phyloP scores from a whole-genome alignment of 768 basidiomycete species.

The Boletus rufocinnamomeus region DNA sequence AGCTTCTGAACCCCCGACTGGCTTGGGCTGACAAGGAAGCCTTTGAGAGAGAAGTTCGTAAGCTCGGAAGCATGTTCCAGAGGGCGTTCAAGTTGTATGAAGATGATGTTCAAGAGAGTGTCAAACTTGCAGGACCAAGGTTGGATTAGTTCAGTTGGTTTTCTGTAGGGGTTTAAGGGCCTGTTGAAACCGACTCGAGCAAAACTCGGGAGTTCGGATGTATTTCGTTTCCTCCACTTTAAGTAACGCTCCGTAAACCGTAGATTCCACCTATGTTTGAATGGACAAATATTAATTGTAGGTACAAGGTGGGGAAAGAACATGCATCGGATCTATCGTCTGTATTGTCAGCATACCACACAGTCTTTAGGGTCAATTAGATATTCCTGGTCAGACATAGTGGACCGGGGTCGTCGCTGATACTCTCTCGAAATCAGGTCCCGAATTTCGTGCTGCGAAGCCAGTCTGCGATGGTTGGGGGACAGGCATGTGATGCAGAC shows the following conservation, averaged over 20 bases:
- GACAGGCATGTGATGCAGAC: conserved; percentile 31
- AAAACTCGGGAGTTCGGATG: neutral
- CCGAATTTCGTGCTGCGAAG: conserved; percentile 22
- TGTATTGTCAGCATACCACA: conserved; percentile 23
- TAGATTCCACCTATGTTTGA: conserved; percentile 6
- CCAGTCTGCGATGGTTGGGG: conserved; percentile 18
- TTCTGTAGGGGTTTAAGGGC: neutral
- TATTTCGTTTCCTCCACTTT: conserved; percentile 2
- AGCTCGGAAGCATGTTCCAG: conserved; percentile 91
- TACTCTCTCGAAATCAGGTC: conserved; percentile 14
- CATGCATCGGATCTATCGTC: neutral
- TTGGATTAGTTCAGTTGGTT: conserved; percentile 22
- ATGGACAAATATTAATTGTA: conserved; percentile 5
- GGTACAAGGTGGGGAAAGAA: neutral
- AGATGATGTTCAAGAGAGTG: conserved; percentile 78
- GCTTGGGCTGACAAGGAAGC: conserved; percentile 91
- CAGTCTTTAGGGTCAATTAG: conserved; percentile 4
- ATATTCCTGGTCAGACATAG: conserved; percentile 10
- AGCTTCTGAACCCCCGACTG: conserved; percentile 83
- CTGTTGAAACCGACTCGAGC: conserved; percentile 3
- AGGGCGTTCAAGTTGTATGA: conserved; percentile 94
- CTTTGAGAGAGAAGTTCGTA: conserved; percentile 84
- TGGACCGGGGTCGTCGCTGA: neutral
- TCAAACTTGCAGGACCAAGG: conserved; percentile 77
- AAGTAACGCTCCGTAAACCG: neutral